Base-by-base conservation (phyloP, 2,329 filamentous ascomycete species). In the Rhinocladiella similis region DNA sequence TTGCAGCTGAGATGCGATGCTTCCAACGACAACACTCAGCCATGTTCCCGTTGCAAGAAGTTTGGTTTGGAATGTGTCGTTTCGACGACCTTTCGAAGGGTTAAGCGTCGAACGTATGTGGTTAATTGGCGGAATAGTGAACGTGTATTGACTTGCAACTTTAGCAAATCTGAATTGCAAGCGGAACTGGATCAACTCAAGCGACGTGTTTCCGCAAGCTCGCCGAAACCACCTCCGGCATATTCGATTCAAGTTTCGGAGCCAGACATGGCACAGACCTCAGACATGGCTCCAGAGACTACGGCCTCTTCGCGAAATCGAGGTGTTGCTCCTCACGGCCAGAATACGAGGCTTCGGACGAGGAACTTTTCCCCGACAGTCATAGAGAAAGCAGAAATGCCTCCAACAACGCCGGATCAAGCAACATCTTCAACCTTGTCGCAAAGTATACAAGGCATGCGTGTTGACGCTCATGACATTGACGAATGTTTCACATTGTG, bases 401-500 rank as follows among this genome's bases (percentile, higher is more conserved):
- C 29, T 33, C 29, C 10, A 12, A 4, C 10, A 3, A 33, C 4
- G 33, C 22, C 29, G 29, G 29, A 33, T 33, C 29, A 33, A 33
- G 29, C 29, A 33, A 33, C 29, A 12, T 50, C 45, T 9, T 16
- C 19, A 9, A 47, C 56, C 7, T 38, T 25, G n/a, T 10, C 53
- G 13, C 56, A 52, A 27, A 49, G 20, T 49, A 43, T 36, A 53
- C 51, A 62, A 47, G 47, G 42, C 41, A 22, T 39, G 19, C 20
- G 14, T 36, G 53, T 54, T 20, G 39, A 48, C 22, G 54, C 54
- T 27, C 50, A 49, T 39, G 54, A 57, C 22, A 57, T 57, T 36
- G 54, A 57, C 22, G 54, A 42, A 43, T 57, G 54, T 43, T 57
- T 57, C 19, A 16, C 19, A 60, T 83, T 84, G 54, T 57, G 36